Base-by-base conservation (phyloP, 352 stramenopile genomes). In the Plasmopara muralis region DNA sequence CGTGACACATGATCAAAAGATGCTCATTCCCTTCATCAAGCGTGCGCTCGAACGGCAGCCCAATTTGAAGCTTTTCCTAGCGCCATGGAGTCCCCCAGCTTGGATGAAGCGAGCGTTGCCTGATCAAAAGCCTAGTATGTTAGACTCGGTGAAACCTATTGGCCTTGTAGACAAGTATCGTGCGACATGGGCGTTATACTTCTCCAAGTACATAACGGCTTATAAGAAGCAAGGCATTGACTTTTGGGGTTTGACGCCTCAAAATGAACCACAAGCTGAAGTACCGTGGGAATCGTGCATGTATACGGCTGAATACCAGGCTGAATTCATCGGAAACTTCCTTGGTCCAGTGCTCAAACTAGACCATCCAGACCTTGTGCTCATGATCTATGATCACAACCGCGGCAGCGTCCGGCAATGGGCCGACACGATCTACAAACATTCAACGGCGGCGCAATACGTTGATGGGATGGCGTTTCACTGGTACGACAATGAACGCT, bases 331-430 rank as follows among this genome's bases (percentile, higher is more conserved):
- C 15, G 72, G 63, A 25, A 57, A 87, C 9, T 86, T 71, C 60
- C 67, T 97, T 2, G 89, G 89, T 0, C 89, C 89, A 0, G 53
- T 88, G 13, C 71, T 97, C 28, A 50, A 73, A 13, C 62, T 66
- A 16, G 82, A 96, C 18, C 58, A 66, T 16, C 53, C 64, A 8
- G 78, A 94, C 0, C 64, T 97, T 18, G 86, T 83, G 51, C 87
- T 97, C 52, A 94, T 97, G 68, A 67, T 91, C 2, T 96, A 93
- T 57, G 90, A 97, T 52, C 82, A 97, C 69, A 95, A 97, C 58
- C 90, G 87, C n/a, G 77, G 64, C n/a, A 80, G 60, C 46, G 64
- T 96, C 25, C 56, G 55, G 8, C 56, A 91, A 13, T 95, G 85
- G 83, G 80, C 83, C 0, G 54, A 81, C 10, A 73, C 62, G 18